Percentiles rank a stretch among this genome's conserved stretches.
phyloP scores from a whole-genome alignment of 2,329 filamentous ascomycete species.

The Penicillium janthinellum region DNA sequence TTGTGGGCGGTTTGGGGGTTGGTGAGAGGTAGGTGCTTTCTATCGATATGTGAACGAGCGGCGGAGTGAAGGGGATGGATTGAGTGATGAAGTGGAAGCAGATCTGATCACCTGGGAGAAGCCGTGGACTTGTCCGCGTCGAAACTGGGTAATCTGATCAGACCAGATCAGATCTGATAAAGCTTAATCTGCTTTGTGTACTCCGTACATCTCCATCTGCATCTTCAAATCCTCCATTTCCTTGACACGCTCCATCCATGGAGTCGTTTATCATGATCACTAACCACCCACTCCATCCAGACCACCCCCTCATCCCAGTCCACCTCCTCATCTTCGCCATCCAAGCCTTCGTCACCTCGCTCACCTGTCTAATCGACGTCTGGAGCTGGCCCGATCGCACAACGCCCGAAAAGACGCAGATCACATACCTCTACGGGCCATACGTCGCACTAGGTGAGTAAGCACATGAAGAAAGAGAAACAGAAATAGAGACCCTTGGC shows the following conservation, averaged over 20 bases:
- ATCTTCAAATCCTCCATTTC: neutral
- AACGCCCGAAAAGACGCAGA: conserved; percentile 49
- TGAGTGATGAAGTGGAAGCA: neutral
- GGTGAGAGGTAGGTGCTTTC: conserved; percentile 46
- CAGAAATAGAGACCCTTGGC: neutral
- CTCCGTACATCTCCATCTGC: neutral
- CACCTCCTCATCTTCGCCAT: conserved; percentile 62
- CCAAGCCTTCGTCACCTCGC: conserved; percentile 63
- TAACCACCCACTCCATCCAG: conserved; percentile 33
- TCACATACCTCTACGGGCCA: conserved; percentile 59
- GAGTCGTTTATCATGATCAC: too few relatives aligned
- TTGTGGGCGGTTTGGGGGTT: conserved; percentile 62
- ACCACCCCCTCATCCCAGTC: conserved; percentile 60
- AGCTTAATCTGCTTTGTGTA: neutral
- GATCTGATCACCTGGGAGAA: neutral
- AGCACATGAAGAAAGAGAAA: neutral
- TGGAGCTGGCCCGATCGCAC: conserved; percentile 56
- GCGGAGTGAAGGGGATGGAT: neutral
- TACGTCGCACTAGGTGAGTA: conserved; percentile 59
- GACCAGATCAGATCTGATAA: neutral
- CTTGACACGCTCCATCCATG: neutral
- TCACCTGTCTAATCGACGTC: conserved; percentile 64
- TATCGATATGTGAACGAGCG: neutral
- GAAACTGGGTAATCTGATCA: neutral
- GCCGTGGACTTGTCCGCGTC: too few relatives aligned